Conservation (phyloP, 225 moss, liverwort and hornwort genomes). For the Takakia lepidozioides region DNA sequence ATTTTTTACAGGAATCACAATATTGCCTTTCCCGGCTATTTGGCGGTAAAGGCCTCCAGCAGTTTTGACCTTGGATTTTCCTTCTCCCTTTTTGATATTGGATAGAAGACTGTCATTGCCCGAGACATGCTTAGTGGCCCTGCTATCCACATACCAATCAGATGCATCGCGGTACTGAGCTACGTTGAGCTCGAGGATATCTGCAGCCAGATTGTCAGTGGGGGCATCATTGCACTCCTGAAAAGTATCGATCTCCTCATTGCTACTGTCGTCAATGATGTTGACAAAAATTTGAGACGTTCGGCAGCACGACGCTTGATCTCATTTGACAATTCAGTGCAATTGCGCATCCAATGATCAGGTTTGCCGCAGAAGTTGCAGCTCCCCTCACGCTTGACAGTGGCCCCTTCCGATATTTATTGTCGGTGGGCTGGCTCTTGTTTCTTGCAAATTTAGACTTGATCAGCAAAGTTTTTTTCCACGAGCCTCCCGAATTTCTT, state of each 20-base stretch:
- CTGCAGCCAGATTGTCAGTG: not conserved
- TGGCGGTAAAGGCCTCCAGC: not conserved
- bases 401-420: not conserved
- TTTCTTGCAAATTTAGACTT: not conserved
- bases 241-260: not conserved
- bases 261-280: not conserved
- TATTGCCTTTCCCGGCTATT: not conserved
- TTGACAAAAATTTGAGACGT: not conserved
- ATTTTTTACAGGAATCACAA: not conserved
- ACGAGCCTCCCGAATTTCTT: not conserved
- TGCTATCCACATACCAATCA: not conserved
- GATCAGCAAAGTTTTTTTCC: not conserved
- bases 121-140: not conserved
- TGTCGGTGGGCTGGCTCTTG: not conserved
- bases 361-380: constrained; percentile 1
- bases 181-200: not conserved
- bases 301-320: not conserved
- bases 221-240: not conserved
- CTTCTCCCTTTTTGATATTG: not conserved
- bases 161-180: not conserved
- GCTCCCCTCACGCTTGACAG: not conserved
- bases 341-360: constrained; percentile 2
- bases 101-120: not conserved
- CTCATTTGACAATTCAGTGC: not conserved
- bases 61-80: not conserved